Percentiles rank a stretch among this genome's conserved stretches.
Evolutionary conservation across 2,329 filamentous ascomycete species (phyloP).

Genomic region (Tolypocladium tundrense): DNA sequence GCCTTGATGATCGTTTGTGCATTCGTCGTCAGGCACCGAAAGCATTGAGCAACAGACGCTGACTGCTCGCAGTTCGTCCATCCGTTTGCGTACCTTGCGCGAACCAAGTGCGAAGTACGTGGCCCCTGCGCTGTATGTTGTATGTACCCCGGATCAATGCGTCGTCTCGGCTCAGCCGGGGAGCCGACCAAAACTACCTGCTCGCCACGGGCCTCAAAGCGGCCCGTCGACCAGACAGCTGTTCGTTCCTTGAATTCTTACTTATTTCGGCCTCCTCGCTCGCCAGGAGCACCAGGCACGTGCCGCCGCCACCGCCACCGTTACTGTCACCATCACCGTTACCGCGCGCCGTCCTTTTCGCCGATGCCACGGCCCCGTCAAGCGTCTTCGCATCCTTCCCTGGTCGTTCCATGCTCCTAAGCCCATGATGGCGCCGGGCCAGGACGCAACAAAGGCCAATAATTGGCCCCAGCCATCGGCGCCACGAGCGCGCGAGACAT

Average conservation of each 20-base stretch:
- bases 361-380: not conserved
- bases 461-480: not conserved
- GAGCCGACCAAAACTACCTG: not conserved
- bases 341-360: not conserved
- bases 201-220: not conserved
- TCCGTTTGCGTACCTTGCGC: too few relatives aligned
- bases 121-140: not conserved
- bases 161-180: not conserved
- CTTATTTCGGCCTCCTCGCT: not conserved
- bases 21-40: not conserved
- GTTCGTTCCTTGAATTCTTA: not conserved
- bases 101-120: too few relatives aligned
- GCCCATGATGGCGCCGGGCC: constrained; percentile 5
- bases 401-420: not conserved
- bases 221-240: not conserved
- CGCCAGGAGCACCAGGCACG: not conserved
- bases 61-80: not conserved
- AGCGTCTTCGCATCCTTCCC: not conserved
- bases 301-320: not conserved
- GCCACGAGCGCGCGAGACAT: not conserved
- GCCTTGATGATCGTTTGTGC: not conserved
- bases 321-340: not conserved
- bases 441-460: not conserved
- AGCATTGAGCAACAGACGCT: too few relatives aligned
- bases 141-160: not conserved